These are phyloP conservation scores for Saksenaea oblongispora DNA, from an alignment of 371 early-diverging fungal genomes.

Conservation along the genomic window DNA sequence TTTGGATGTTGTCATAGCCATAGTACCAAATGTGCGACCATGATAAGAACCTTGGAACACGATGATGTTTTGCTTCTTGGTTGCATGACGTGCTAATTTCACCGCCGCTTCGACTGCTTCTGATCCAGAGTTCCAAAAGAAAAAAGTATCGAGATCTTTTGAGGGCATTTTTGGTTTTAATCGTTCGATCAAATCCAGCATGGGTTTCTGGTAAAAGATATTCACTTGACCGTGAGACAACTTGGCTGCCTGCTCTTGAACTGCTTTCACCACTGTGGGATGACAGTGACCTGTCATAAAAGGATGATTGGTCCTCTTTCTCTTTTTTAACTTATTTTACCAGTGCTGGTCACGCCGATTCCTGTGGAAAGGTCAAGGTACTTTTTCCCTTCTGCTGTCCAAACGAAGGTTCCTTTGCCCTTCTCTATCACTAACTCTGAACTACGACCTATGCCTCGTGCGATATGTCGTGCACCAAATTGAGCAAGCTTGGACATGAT, in stretches of 20 bases:
- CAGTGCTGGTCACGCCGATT: conserved; percentile 39
- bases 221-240: conserved; percentile 54
- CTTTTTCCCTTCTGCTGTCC: conserved; percentile 26
- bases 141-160: conserved; percentile 47
- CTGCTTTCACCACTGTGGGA: conserved; percentile 58
- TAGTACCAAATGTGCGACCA: conserved; percentile 39
- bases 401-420: conserved; percentile 30
- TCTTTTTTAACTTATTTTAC: background rate
- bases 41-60: conserved; percentile 30
- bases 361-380: conserved; percentile 41
- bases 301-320: background rate
- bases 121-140: conserved; percentile 57
- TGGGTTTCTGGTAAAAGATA: conserved; percentile 49
- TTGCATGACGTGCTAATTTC: conserved; percentile 55
- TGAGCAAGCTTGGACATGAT: conserved; percentile 14
- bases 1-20: conserved; percentile 36
- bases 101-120: conserved; percentile 58
- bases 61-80: conserved; percentile 50
- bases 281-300: conserved; percentile 36
- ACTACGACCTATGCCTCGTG: conserved; percentile 22
- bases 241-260: conserved; percentile 49
- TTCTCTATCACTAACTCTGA: conserved; percentile 26
- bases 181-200: conserved; percentile 46
- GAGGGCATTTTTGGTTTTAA: conserved; percentile 42
- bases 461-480: conserved; percentile 22